Percentiles rank a stretch among this genome's conserved stretches.
Conservation (phyloP, 1,139 yeast genomes). For the Yamadazyma pseudoaaseri region DNA sequence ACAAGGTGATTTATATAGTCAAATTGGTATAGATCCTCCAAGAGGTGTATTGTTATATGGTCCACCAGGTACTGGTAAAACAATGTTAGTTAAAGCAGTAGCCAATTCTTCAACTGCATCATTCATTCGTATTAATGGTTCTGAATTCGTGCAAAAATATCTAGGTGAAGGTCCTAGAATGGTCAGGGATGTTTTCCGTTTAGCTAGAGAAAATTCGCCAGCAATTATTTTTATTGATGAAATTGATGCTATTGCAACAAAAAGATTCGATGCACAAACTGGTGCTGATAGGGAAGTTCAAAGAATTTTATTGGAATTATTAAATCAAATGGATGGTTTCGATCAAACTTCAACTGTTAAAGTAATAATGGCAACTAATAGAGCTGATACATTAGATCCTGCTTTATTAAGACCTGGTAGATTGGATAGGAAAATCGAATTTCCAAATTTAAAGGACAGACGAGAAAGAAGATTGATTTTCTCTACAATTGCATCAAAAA, state of each 20-base stretch:
- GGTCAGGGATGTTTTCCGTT: constrained; percentile 97
- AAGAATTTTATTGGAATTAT: constrained; percentile 90
- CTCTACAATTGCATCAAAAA: constrained; percentile 92
- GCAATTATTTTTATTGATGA: constrained; percentile 97
- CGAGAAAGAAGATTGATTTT: constrained; percentile 96
- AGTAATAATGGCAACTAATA: constrained; percentile 98
- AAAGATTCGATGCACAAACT: constrained; percentile 98
- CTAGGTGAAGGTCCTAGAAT: constrained; percentile 99
- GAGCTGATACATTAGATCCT: constrained; percentile 97
- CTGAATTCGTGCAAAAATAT: constrained; percentile 97
- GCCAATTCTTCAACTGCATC: constrained; percentile 96
- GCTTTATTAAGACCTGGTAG: constrained; percentile 98
- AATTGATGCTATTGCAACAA: constrained; percentile 98
- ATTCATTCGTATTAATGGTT: constrained; percentile 94
- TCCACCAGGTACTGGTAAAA: constrained; percentile 99
- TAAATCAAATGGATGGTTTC: constrained; percentile 99
- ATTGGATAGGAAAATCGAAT: constrained; percentile 96
- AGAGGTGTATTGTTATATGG: constrained; percentile 96
- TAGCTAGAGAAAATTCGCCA: constrained; percentile 97
- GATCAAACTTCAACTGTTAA: constrained; percentile 94
- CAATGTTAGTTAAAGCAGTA: constrained; percentile 98
- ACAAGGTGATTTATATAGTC: constrained; percentile 93
- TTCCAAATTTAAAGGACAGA: constrained; percentile 92
- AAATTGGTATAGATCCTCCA: constrained; percentile 99
- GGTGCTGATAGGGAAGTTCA: constrained; percentile 99